phyloP scores from a whole-genome alignment of 1,139 yeast genomes.

The Hansenula lynferdii region DNA sequence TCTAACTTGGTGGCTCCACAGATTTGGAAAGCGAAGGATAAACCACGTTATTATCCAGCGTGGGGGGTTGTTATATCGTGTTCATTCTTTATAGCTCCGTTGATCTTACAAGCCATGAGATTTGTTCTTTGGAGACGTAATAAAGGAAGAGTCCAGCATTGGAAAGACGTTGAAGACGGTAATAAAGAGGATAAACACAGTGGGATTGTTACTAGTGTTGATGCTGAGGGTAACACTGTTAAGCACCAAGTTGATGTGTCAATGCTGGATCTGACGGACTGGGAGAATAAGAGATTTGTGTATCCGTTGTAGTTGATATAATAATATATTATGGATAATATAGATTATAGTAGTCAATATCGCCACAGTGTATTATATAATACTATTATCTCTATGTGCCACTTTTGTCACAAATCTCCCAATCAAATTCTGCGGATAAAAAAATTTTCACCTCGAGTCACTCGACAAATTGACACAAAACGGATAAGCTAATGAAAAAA shows the following conservation, averaged over 20 bases:
- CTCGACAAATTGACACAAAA: constrained; percentile 1
- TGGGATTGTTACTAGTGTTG: constrained; percentile 24
- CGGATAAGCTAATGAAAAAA: neutral
- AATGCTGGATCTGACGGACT: constrained; percentile 39
- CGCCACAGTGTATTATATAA: no score
- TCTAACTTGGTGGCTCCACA: constrained; percentile 25
- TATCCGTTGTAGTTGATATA: constrained; percentile 38
- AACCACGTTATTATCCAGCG: constrained; percentile 23
- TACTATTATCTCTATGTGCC: no score
- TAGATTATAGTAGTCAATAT: no score
- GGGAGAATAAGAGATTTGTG: constrained; percentile 37
- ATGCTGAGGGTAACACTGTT: constrained; percentile 24
- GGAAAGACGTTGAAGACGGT: constrained; percentile 9
- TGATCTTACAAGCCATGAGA: constrained; percentile 27
- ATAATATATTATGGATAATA: no score
- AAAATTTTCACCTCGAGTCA: constrained; percentile 4
- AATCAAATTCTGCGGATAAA: constrained; percentile 1
- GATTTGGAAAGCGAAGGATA: constrained; percentile 21
- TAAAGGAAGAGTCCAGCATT: constrained; percentile 21
- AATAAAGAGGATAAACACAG: constrained; percentile 11
- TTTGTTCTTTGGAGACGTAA: constrained; percentile 29
- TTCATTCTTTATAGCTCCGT: constrained; percentile 27
- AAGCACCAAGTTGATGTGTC: constrained; percentile 33
- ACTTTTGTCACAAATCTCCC: constrained; percentile 3
- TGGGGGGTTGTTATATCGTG: constrained; percentile 32